Conservation (phyloP, 139 green algal species). For the Ettlia oleoabundans region DNA sequence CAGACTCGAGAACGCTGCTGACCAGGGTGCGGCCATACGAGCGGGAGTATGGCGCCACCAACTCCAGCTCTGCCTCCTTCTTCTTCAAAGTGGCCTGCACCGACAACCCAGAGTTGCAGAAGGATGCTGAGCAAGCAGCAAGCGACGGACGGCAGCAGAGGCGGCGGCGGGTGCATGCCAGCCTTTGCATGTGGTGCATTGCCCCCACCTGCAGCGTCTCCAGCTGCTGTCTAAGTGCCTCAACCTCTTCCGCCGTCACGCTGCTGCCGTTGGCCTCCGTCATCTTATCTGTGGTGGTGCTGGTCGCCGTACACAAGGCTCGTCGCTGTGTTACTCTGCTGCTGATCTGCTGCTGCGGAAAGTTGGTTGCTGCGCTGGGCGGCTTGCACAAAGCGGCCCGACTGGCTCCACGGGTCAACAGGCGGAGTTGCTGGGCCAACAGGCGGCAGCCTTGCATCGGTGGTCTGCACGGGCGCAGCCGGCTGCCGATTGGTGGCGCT, state of each 20-base stretch:
- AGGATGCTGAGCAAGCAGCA: no score
- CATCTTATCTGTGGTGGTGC: slow-evolving; percentile 29
- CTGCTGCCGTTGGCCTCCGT: slow-evolving; percentile 20
- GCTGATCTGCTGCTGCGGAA: background rate
- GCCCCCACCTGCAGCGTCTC: slow-evolving; percentile 59
- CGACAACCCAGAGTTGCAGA: background rate
- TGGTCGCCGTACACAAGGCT: background rate
- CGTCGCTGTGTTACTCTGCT: background rate
- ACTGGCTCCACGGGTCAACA: background rate
- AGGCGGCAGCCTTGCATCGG: slow-evolving; percentile 13
- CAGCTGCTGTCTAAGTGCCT: slow-evolving; percentile 53
- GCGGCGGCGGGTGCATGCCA: background rate
- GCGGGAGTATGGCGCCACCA: slow-evolving; percentile 60
- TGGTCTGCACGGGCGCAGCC: background rate
- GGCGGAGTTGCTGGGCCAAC: slow-evolving; percentile 13
- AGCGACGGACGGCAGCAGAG: background rate
- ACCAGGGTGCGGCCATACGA: slow-evolving; percentile 66
- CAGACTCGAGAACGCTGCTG: slow-evolving; percentile 62
- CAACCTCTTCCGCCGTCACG: slow-evolving; percentile 46
- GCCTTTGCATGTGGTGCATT: background rate
- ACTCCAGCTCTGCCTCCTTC: slow-evolving; percentile 43
- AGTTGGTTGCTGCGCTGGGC: background rate
- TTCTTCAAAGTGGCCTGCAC: slow-evolving; percentile 48
- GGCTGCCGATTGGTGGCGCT: no score
- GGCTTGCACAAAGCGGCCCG: background rate